Conservation (phyloP, 2,329 filamentous ascomycete species). For the Venturia pyrina region DNA sequence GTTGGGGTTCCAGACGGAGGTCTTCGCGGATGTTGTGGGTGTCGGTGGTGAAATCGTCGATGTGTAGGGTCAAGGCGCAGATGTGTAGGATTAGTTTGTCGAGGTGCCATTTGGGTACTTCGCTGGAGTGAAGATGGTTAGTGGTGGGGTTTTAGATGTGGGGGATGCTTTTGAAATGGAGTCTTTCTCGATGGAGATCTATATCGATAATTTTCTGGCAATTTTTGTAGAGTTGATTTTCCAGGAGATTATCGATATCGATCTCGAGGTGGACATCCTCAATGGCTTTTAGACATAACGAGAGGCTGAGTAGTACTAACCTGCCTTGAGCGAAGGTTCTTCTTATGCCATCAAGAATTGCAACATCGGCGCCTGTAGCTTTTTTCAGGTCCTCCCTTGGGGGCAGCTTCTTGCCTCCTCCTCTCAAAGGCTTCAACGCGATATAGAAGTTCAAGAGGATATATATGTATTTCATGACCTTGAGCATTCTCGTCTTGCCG, state of each 20-base stretch:
- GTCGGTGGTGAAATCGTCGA: constrained; percentile 66
- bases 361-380: constrained; percentile 45
- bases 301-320: constrained; percentile 13
- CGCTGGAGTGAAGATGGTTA: constrained; percentile 15
- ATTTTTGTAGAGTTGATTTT: neutral
- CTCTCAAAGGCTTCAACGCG: constrained; percentile 24
- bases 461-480: constrained; percentile 38
- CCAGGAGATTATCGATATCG: neutral
- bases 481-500: constrained; percentile 40
- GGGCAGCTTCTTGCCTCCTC: constrained; percentile 41
- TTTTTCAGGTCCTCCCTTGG: constrained; percentile 52
- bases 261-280: neutral
- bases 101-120: constrained; percentile 60
- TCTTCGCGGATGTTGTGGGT: constrained; percentile 61
- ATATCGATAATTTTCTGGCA: neutral
- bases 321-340: constrained; percentile 57
- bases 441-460: constrained; percentile 39
- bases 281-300: neutral
- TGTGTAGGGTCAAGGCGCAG: constrained; percentile 58
- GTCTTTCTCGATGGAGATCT: too few species aligned
- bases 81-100: constrained; percentile 67
- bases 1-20: constrained; percentile 59
- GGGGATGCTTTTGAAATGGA: neutral
- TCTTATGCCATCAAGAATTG: constrained; percentile 56
- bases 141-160: constrained; percentile 3